A percentile compares a stretch with the other conserved stretches of the same genome.
These are phyloP conservation scores for Achaetomiella virescens DNA, from an alignment of 495 filamentous ascomycete species.

Conservation along the genomic window DNA sequence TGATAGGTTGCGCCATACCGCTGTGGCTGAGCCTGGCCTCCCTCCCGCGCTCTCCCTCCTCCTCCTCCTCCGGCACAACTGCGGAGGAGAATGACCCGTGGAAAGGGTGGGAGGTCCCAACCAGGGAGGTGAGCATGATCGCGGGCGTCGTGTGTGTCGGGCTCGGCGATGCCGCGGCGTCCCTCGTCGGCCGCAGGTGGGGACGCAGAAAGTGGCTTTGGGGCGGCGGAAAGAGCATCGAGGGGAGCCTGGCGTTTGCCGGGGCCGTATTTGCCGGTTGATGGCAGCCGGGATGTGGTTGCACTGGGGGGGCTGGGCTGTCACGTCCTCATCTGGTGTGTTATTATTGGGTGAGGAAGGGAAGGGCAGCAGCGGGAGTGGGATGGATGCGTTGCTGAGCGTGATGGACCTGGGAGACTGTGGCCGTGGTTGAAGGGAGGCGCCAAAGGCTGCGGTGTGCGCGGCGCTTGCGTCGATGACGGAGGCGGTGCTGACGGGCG, in stretches of 20 bases:
- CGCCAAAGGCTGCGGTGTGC: conserved; percentile 58
- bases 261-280: conserved; percentile 66
- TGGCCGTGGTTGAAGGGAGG: conserved; percentile 29
- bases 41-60: too few species aligned
- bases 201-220: conserved; percentile 90
- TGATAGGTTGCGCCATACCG: conserved; percentile 93
- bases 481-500: conserved; percentile 91
- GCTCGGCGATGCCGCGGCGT: conserved; percentile 93
- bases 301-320: conserved; percentile 61
- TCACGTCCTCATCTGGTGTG: conserved; percentile 17
- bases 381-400: conserved; percentile 15
- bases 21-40: conserved; percentile 80
- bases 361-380: conserved; percentile 5
- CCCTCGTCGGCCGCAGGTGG: conserved; percentile 79
- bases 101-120: conserved; percentile 63
- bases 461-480: conserved; percentile 80
- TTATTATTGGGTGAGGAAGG: conserved; percentile 16
- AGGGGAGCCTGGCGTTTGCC: conserved; percentile 83
- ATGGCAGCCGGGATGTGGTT: conserved; percentile 70
- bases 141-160: conserved; percentile 90
- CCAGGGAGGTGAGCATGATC: conserved; percentile 76
- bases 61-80: conserved; percentile 27
- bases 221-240: conserved; percentile 91
- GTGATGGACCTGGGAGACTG: conserved; percentile 9
- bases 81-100: conserved; percentile 34